These are phyloP conservation scores for Magnusiomyces sp. DNA, from an alignment of 1,139 yeast genomes.

Conservation along the genomic window DNA sequence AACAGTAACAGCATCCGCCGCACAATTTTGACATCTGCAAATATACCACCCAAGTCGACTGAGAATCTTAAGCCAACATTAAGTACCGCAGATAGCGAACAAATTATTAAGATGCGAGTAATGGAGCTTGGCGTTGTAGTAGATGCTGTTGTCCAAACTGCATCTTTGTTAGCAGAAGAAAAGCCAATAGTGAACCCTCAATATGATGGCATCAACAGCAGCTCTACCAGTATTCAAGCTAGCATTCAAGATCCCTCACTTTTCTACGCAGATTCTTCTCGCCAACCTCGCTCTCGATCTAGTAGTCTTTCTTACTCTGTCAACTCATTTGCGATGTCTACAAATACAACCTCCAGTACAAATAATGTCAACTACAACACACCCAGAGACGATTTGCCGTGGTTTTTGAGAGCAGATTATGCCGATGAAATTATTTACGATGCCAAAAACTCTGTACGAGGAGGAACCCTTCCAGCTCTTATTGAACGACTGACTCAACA, in stretches of 20 bases:
- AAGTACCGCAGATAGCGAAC: conserved; percentile 4
- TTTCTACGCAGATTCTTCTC: background rate
- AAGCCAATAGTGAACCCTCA: background rate
- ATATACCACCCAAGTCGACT: background rate
- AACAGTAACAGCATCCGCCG: too few relatives aligned
- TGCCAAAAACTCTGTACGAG: conserved; percentile 61
- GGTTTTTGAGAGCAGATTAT: conserved; percentile 76
- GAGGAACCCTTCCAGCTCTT: conserved; percentile 77
- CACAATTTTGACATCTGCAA: background rate
- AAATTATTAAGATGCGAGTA: conserved; percentile 12
- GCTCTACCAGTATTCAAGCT: background rate
- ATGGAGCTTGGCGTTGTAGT: conserved; percentile 15
- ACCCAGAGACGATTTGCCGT: conserved; percentile 39
- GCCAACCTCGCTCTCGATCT: conserved; percentile 36
- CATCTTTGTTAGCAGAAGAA: conserved; percentile 13
- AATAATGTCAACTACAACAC: background rate
- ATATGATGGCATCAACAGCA: too few relatives aligned
- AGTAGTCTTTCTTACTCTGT: conserved; percentile 2
- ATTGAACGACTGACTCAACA: conserved; percentile 82
- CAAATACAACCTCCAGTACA: too few relatives aligned
- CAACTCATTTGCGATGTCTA: too few relatives aligned
- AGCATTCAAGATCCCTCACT: background rate
- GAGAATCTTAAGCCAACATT: background rate
- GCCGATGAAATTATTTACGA: conserved; percentile 69
- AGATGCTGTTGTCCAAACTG: conserved; percentile 12